These are phyloP conservation scores for Ampelomyces quisqualis DNA, from an alignment of 2,329 filamentous ascomycete species.

Conservation along the genomic window DNA sequence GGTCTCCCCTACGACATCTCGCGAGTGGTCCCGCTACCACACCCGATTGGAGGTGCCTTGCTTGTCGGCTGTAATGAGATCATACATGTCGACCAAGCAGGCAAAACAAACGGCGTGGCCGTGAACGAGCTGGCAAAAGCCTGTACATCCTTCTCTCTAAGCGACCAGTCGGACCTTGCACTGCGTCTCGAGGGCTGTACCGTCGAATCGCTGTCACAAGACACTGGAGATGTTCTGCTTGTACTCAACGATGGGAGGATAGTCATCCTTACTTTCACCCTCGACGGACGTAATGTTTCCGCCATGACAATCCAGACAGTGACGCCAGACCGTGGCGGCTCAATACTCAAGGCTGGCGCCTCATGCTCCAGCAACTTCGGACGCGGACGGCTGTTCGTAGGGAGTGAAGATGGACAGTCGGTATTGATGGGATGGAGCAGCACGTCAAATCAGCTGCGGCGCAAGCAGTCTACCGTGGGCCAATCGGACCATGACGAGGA, in stretches of 20 bases:
- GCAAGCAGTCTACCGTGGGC: slow-evolving; percentile 63
- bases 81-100: slow-evolving; percentile 93
- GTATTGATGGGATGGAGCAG: slow-evolving; percentile 74
- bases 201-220: slow-evolving; percentile 72
- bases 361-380: slow-evolving; percentile 71
- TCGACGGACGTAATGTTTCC: slow-evolving; percentile 89
- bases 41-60: slow-evolving; percentile 84
- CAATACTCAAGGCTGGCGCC: slow-evolving; percentile 60
- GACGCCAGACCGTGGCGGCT: slow-evolving; percentile 62
- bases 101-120: slow-evolving; percentile 87
- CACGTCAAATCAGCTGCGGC: slow-evolving; percentile 59
- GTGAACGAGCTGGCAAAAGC: slow-evolving; percentile 88
- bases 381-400: slow-evolving; percentile 73
- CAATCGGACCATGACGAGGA: slow-evolving; percentile 54
- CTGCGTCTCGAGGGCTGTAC: slow-evolving; percentile 79
- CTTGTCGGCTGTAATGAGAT: slow-evolving; percentile 86
- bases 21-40: slow-evolving; percentile 76
- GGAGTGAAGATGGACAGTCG: slow-evolving; percentile 81
- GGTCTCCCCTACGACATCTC: slow-evolving; percentile 86
- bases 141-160: slow-evolving; percentile 78
- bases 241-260: slow-evolving; percentile 74
- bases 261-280: slow-evolving; percentile 74
- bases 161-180: slow-evolving; percentile 79
- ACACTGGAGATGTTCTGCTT: slow-evolving; percentile 81
- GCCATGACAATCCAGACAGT: slow-evolving; percentile 74